These are phyloP conservation scores for Dissophora ornata DNA, from an alignment of 192 early-diverging fungal species.

Conservation along the genomic window DNA sequence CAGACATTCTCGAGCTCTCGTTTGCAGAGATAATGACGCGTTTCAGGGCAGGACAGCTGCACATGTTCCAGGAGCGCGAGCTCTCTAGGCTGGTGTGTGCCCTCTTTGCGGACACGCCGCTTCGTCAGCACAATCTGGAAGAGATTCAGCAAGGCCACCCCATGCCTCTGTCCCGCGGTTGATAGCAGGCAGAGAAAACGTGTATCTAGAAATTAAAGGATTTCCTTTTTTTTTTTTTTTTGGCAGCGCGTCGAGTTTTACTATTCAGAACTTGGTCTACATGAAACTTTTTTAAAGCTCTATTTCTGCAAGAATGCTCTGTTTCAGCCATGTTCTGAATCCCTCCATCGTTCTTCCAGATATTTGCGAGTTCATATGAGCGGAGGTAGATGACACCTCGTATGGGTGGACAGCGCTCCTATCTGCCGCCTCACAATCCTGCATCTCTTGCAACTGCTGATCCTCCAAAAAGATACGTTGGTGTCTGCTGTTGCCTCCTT, in stretches of 20 bases:
- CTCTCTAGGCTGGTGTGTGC: conserved; percentile 63
- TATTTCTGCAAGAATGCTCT: conserved; percentile 23
- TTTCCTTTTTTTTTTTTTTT: too few relatives aligned
- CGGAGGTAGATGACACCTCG: not conserved
- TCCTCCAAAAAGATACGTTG: conserved; percentile 28
- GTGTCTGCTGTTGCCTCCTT: not conserved
- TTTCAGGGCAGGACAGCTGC: conserved; percentile 57
- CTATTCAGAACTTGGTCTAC: too few relatives aligned
- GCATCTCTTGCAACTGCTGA: conserved; percentile 4
- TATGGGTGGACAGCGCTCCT: conserved; percentile 15
- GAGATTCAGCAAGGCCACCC: conserved; percentile 62
- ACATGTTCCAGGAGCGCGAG: conserved; percentile 60
- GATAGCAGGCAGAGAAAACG: too few relatives aligned
- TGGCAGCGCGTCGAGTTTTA: too few relatives aligned
- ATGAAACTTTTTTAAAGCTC: conserved; percentile 3
- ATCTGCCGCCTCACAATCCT: not conserved
- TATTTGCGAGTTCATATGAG: not conserved
- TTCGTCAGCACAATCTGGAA: conserved; percentile 58
- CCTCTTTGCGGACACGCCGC: conserved; percentile 66
- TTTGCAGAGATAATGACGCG: conserved; percentile 67
- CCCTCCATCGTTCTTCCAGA: conserved; percentile 12
- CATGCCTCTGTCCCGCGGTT: conserved; percentile 14
- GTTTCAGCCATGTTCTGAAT: conserved; percentile 35
- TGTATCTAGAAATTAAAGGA: too few relatives aligned
- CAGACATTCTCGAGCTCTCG: conserved; percentile 65